Conservation (phyloP, 129 eudicot genomes). For the Lactuca saligna region DNA sequence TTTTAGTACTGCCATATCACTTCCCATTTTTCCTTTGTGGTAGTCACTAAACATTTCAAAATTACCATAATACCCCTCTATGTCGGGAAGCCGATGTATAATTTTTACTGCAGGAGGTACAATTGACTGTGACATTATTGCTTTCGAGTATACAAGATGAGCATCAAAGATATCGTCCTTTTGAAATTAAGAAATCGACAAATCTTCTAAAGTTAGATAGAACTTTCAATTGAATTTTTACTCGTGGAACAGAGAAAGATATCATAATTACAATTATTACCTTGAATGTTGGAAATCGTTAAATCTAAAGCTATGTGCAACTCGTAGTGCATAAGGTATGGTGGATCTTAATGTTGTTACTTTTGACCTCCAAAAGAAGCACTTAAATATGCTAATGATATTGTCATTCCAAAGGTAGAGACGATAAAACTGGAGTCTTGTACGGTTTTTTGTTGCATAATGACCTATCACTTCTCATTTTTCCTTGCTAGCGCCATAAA, state of each 20-base stretch:
- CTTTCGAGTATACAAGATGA: background rate
- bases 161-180: background rate
- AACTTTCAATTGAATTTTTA: background rate
- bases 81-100: background rate
- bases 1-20: conserved; percentile 31
- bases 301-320: background rate
- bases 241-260: background rate
- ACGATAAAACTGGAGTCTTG: background rate
- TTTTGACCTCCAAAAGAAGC: background rate
- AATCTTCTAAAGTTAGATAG: background rate
- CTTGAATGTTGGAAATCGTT: too few species aligned
- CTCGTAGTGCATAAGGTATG: background rate
- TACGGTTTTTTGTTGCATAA: background rate
- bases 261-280: background rate
- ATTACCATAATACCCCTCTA: conserved; percentile 15
- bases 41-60: conserved; percentile 13
- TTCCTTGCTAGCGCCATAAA: background rate
- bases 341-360: background rate
- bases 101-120: background rate
- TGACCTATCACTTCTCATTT: background rate
- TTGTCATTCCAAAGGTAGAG: background rate
- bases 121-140: background rate
- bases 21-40: conserved; percentile 27
- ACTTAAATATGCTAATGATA: background rate
- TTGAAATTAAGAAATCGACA: background rate